phyloP scores from a whole-genome alignment of 352 stramenopile species.

The Globisporangium solare region DNA sequence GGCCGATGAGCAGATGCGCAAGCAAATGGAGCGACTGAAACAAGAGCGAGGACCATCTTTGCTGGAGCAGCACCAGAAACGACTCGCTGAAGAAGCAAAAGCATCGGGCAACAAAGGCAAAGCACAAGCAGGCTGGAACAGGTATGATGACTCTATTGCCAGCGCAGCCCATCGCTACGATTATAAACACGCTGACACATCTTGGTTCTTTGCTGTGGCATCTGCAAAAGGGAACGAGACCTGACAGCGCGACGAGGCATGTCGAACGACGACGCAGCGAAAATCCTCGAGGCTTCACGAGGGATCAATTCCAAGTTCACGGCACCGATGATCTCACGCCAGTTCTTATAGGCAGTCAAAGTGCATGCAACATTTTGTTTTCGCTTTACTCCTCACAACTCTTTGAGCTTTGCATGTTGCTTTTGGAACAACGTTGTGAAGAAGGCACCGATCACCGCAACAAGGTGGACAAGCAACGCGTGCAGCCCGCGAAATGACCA shows the following conservation, averaged over 20 bases:
- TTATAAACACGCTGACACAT: background rate
- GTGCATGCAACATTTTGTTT: background rate
- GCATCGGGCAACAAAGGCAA: constrained; percentile 10
- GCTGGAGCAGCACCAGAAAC: constrained; percentile 74
- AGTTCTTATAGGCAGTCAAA: constrained; percentile 57
- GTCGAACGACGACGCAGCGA: constrained; percentile 57
- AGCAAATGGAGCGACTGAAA: constrained; percentile 62
- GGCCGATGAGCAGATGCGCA: constrained; percentile 59
- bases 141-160: constrained; percentile 26
- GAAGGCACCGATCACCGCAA: background rate
- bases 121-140: constrained; percentile 44
- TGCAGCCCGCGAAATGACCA: background rate
- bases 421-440: constrained; percentile 7
- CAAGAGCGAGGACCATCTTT: constrained; percentile 61
- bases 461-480: constrained; percentile 3
- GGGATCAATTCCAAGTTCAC: constrained; percentile 87
- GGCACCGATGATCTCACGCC: constrained; percentile 68
- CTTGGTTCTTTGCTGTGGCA: background rate
- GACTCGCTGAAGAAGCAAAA: constrained; percentile 47
- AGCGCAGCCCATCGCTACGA: background rate
- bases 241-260: constrained; percentile 54
- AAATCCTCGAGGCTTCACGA: constrained; percentile 72
- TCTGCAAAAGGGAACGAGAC: constrained; percentile 54
- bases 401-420: constrained; percentile 8
- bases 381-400: constrained; percentile 2